Evolutionary conservation across 495 filamentous ascomycete species (phyloP).

Genomic region (Poronia punctata): DNA sequence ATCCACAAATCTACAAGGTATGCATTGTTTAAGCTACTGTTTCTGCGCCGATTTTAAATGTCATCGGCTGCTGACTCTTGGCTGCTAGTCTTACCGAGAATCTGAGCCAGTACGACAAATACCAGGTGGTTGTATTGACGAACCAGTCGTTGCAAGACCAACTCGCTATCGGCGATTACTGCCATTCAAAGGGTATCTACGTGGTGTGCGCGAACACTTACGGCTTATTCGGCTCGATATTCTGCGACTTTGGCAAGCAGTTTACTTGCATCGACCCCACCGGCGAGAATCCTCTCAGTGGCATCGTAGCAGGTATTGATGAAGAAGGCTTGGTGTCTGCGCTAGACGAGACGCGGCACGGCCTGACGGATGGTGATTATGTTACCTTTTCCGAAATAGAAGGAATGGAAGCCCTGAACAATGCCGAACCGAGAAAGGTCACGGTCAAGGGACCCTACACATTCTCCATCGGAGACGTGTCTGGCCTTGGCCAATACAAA

Average conservation of each 20-base stretch:
- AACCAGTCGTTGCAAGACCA: constrained; percentile 74
- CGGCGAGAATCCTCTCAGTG: constrained; percentile 78
- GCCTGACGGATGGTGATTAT: constrained; percentile 91
- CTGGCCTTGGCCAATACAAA: constrained; percentile 74
- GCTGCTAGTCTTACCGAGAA: constrained; percentile 53
- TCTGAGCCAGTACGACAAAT: constrained; percentile 71
- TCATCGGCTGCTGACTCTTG: constrained; percentile 13
- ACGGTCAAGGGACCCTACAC: constrained; percentile 95
- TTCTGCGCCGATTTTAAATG: background rate
- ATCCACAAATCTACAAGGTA: constrained; percentile 55
- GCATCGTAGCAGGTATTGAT: constrained; percentile 86
- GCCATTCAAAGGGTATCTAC: constrained; percentile 86
- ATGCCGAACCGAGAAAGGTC: constrained; percentile 74
- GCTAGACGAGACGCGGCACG: constrained; percentile 91
- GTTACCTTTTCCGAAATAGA: constrained; percentile 90
- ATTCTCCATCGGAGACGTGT: constrained; percentile 93
- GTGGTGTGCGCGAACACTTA: constrained; percentile 81
- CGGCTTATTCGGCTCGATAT: constrained; percentile 90
- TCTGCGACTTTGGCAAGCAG: constrained; percentile 94
- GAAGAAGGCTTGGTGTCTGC: constrained; percentile 87
- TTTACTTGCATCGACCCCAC: constrained; percentile 86
- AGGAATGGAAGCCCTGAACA: constrained; percentile 88
- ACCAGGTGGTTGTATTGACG: constrained; percentile 88
- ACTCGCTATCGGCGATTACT: constrained; percentile 77
- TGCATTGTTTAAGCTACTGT: background rate